phyloP scores from a whole-genome alignment of 257 asterid genomes.

The Anisodus tanguticus region DNA sequence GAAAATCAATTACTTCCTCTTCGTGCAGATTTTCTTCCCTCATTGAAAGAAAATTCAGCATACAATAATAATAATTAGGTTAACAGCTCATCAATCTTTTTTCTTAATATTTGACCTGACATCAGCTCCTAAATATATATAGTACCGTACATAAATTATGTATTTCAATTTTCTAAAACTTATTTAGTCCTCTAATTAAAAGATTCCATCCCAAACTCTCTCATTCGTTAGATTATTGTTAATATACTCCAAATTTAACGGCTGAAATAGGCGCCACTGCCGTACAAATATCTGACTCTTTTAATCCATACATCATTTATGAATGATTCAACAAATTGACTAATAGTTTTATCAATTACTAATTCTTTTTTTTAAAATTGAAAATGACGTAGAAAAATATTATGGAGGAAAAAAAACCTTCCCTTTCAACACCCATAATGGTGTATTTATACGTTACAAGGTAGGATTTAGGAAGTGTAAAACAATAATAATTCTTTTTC shows the following conservation, averaged over 20 bases:
- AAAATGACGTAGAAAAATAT: no score
- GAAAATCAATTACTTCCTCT: conserved; percentile 1
- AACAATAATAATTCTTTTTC: no score
- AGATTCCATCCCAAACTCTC: conserved; percentile 8
- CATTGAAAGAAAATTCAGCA: conserved; percentile 21
- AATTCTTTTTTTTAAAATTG: no score
- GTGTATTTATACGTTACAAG: no score
- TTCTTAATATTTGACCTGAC: conserved; percentile 12
- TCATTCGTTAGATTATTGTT: background rate
- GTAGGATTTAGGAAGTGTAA: no score
- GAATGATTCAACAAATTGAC: conserved; percentile 26
- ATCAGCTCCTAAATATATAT: conserved; percentile 15
- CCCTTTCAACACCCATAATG: no score
- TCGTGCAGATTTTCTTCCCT: background rate
- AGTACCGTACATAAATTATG: background rate
- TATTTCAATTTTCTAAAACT: background rate
- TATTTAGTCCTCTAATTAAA: background rate
- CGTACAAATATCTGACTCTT: background rate
- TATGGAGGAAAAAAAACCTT: no score
- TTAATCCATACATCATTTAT: conserved; percentile 1
- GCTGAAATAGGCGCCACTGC: background rate
- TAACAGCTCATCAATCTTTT: background rate
- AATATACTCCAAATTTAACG: background rate
- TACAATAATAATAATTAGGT: background rate
- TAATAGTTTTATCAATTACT: background rate